Evolutionary conservation across 176 grass and related monocot genomes (phyloP).

Genomic region (Carex kokanica): DNA sequence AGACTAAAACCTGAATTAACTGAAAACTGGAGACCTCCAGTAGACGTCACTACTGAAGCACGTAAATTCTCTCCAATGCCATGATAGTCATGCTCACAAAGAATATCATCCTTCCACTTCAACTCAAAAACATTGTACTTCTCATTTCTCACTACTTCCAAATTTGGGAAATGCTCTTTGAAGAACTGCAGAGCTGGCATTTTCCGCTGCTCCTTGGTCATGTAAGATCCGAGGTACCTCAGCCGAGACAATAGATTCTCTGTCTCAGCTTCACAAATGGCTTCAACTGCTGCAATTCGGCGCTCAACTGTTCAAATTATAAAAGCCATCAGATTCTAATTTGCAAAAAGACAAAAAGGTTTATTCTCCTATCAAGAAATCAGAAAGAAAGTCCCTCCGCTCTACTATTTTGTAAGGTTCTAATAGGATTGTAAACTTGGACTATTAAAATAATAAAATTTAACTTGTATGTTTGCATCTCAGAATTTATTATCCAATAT

Average conservation of each 20-base stretch:
- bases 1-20: constrained; percentile 51
- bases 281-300: constrained; percentile 53
- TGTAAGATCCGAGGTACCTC: constrained; percentile 38
- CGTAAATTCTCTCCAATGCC: constrained; percentile 34
- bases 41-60: constrained; percentile 46
- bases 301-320: constrained; percentile 41
- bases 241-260: constrained; percentile 52
- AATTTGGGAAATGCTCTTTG: constrained; percentile 60
- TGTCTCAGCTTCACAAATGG: constrained; percentile 48
- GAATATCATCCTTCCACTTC: constrained; percentile 50
- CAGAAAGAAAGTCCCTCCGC: background rate
- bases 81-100: constrained; percentile 28
- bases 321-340: constrained; percentile 8
- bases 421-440: background rate
- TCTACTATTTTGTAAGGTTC: background rate
- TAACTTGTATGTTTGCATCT: background rate
- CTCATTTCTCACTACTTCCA: constrained; percentile 38
- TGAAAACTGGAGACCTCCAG: constrained; percentile 49
- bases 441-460: background rate
- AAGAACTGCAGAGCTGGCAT: constrained; percentile 63
- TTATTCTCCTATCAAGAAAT: background rate
- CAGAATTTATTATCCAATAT: background rate
- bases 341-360: background rate
- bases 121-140: constrained; percentile 48
- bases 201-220: constrained; percentile 60